Evolutionary conservation across 495 filamentous ascomycete species (phyloP).

Genomic region (Trichoderma virens): DNA sequence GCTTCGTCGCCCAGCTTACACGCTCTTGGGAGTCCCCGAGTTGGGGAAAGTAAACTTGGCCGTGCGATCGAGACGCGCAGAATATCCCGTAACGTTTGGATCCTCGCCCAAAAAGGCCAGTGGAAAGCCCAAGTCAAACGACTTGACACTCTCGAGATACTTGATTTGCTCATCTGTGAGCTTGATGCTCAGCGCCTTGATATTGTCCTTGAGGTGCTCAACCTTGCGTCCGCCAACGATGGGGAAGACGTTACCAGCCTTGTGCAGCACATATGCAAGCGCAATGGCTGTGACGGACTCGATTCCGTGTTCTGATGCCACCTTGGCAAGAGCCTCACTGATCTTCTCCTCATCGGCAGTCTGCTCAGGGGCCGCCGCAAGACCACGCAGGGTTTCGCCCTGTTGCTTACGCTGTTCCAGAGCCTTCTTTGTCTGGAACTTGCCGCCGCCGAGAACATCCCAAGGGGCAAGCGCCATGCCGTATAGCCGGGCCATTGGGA

Average conservation of each 20-base stretch:
- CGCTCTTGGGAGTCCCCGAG: background rate
- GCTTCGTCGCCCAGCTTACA: too few relatives aligned
- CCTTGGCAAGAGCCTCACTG: constrained; percentile 36
- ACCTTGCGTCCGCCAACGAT: constrained; percentile 50
- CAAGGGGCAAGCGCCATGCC: constrained; percentile 56
- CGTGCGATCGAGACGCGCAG: background rate
- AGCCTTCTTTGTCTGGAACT: constrained; percentile 41
- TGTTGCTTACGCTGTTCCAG: constrained; percentile 27
- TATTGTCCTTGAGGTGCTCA: constrained; percentile 55
- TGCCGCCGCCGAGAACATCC: constrained; percentile 45
- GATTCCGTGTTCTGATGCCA: constrained; percentile 40
- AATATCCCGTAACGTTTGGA: constrained; percentile 21
- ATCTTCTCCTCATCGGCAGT: constrained; percentile 34
- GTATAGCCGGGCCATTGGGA: constrained; percentile 46
- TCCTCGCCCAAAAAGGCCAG: constrained; percentile 36
- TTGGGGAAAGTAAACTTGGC: background rate
- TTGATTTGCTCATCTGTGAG: constrained; percentile 49
- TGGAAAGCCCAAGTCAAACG: constrained; percentile 48
- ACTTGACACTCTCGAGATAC: constrained; percentile 41
- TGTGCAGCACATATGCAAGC: constrained; percentile 45
- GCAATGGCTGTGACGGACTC: constrained; percentile 35
- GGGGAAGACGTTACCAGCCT: constrained; percentile 43
- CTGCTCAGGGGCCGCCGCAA: constrained; percentile 26
- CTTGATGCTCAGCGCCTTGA: constrained; percentile 46
- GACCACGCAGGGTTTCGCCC: constrained; percentile 24